Percentiles rank a stretch among this genome's conserved stretches.
Conservation (phyloP, 2,329 filamentous ascomycete genomes). For the Colletotrichum paranaense region DNA sequence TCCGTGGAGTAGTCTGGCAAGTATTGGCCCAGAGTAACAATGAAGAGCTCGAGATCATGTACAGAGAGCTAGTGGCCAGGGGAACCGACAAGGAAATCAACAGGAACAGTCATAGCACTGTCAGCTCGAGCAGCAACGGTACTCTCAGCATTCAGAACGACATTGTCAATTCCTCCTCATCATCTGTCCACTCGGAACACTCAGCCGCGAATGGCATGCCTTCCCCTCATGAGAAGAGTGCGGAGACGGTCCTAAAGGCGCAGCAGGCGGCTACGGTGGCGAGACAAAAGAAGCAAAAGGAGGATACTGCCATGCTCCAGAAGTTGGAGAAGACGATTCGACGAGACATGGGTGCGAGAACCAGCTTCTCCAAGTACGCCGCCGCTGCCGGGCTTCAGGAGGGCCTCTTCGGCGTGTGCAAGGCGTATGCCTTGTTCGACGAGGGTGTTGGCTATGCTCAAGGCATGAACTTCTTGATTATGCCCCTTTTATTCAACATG, state of each 20-base stretch:
- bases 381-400: constrained; percentile 92
- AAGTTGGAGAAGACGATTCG: constrained; percentile 94
- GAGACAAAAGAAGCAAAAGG: constrained; percentile 82
- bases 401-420: constrained; percentile 93
- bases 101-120: constrained; percentile 64
- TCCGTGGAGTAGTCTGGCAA: constrained; percentile 99
- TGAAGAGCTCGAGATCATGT: constrained; percentile 87
- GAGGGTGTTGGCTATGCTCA: constrained; percentile 96
- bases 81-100: constrained; percentile 85
- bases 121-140: constrained; percentile 64
- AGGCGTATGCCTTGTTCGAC: constrained; percentile 96
- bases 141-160: constrained; percentile 73
- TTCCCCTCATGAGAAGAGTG: constrained; percentile 68
- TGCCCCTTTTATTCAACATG: constrained; percentile 98
- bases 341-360: constrained; percentile 89
- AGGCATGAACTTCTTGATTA: constrained; percentile 98
- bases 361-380: constrained; percentile 96
- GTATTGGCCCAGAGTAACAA: constrained; percentile 96
- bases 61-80: constrained; percentile 81
- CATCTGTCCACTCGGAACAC: constrained; percentile 83
- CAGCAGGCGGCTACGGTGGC: constrained; percentile 74
- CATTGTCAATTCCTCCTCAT: constrained; percentile 80
- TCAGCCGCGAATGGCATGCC: constrained; percentile 70
- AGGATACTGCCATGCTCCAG: constrained; percentile 77
- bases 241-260: constrained; percentile 73